Percentiles rank a stretch among this genome's conserved stretches.
phyloP scores from a whole-genome alignment of 305 asterid genomes.

The Rubia occidens region DNA sequence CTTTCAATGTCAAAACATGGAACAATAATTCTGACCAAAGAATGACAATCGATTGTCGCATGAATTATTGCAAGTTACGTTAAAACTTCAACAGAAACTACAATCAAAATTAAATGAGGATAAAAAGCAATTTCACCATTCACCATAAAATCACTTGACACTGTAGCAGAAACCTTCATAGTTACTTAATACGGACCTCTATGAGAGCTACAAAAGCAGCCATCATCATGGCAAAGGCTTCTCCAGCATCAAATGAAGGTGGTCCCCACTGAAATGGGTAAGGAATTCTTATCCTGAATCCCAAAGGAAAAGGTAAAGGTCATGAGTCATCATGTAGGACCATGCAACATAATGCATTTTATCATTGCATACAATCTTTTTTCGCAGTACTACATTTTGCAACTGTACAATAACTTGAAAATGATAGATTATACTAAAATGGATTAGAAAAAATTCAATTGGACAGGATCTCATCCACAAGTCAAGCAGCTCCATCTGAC shows the following conservation, averaged over 20 bases:
- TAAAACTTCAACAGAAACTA: not conserved
- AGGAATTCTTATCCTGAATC: conserved; percentile 77
- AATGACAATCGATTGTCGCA: not conserved
- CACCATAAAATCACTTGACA: not conserved
- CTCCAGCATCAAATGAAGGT: conserved; percentile 86
- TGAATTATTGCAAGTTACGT: not conserved
- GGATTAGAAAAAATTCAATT: not conserved
- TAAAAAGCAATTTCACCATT: not conserved
- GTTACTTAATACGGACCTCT: conserved; percentile 40
- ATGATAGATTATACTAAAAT: not conserved
- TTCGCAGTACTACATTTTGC: not conserved
- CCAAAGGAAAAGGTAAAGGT: conserved; percentile 16
- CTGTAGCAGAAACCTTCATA: not conserved
- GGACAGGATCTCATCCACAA: not conserved
- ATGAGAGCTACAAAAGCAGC: conserved; percentile 81
- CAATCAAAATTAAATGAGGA: not conserved
- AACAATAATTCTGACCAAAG: not conserved
- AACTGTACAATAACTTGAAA: not conserved
- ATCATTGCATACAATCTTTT: not conserved
- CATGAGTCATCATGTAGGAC: not conserved
- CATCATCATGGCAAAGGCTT: conserved; percentile 95
- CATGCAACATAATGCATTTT: not conserved
- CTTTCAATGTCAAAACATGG: no score
- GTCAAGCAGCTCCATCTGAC: not conserved
- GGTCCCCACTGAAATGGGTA: conserved; percentile 98